Percentiles rank a stretch among this genome's conserved stretches.
phyloP scores from a whole-genome alignment of 2,329 filamentous ascomycete species.

The Cytospora mali region DNA sequence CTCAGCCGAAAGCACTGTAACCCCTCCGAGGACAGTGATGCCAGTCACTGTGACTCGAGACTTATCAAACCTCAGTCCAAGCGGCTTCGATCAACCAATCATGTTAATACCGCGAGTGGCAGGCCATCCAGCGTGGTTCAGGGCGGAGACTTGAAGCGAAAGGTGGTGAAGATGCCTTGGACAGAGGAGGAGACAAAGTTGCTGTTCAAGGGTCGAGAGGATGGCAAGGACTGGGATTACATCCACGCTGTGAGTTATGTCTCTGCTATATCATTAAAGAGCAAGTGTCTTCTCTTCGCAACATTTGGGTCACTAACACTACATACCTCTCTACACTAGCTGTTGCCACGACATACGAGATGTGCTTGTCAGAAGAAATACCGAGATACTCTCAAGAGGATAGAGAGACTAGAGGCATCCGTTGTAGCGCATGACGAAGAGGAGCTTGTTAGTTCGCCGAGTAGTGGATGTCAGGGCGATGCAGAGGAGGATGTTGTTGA shows the following conservation, averaged over 20 bases:
- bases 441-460: not conserved
- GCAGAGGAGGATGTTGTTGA: not conserved
- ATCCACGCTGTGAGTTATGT: slow-evolving; percentile 1
- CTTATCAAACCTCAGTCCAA: not conserved
- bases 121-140: not conserved
- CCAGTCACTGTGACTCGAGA: not conserved
- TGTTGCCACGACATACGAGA: not conserved
- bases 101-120: not conserved
- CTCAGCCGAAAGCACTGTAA: not conserved
- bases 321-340: not conserved
- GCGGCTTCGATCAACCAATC: not conserved
- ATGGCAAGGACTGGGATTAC: slow-evolving; percentile 1
- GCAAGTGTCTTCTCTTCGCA: not conserved
- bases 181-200: not conserved
- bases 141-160: not conserved
- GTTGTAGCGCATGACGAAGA: not conserved
- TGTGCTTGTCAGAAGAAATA: slow-evolving; percentile 9
- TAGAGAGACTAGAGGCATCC: not conserved
- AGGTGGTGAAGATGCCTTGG: not conserved
- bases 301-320: not conserved
- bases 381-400: not conserved
- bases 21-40: not conserved
- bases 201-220: not conserved
- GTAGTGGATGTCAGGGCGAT: not conserved
- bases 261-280: not conserved